Evolutionary conservation across 225 moss, liverwort and hornwort genomes (phyloP).

Genomic region (Sphagnum tenellum): DNA sequence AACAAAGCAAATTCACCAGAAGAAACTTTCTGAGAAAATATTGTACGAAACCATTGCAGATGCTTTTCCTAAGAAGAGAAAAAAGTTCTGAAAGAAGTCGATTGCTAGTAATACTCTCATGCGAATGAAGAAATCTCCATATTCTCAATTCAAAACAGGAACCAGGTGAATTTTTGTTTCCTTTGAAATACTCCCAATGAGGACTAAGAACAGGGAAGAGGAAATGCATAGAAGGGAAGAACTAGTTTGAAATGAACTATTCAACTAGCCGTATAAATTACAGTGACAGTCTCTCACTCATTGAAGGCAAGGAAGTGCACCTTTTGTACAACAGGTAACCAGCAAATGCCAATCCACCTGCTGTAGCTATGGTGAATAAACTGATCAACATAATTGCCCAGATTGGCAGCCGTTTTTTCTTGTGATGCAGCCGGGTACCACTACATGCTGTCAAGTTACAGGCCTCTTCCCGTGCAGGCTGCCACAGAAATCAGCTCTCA

Average conservation of each 20-base stretch:
- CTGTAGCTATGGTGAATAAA: conserved; percentile 23
- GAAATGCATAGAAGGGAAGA: background rate
- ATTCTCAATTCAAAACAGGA: too few species aligned
- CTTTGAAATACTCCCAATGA: background rate
- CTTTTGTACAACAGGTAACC: conserved; percentile 50
- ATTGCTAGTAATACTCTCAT: too few species aligned
- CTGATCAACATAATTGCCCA: conserved; percentile 56
- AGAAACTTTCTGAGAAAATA: too few species aligned
- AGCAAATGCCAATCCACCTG: conserved; percentile 36
- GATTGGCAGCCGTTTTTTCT: conserved; percentile 30
- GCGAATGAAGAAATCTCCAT: too few species aligned
- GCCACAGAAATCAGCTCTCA: background rate
- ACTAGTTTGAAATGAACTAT: background rate
- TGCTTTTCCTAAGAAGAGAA: background rate
- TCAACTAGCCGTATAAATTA: background rate
- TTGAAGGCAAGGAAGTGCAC: conserved; percentile 11
- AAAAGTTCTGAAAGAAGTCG: background rate
- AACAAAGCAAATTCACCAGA: conserved; percentile 8
- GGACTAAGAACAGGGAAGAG: background rate
- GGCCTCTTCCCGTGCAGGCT: conserved; percentile 20
- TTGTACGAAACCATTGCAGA: too few species aligned
- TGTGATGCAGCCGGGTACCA: conserved; percentile 12
- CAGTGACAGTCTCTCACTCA: background rate
- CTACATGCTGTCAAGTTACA: conserved; percentile 28
- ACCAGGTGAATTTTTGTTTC: too few species aligned